Evolutionary conservation across 2,329 filamentous ascomycete genomes (phyloP).

Genomic region (Apiospora arundinis): DNA sequence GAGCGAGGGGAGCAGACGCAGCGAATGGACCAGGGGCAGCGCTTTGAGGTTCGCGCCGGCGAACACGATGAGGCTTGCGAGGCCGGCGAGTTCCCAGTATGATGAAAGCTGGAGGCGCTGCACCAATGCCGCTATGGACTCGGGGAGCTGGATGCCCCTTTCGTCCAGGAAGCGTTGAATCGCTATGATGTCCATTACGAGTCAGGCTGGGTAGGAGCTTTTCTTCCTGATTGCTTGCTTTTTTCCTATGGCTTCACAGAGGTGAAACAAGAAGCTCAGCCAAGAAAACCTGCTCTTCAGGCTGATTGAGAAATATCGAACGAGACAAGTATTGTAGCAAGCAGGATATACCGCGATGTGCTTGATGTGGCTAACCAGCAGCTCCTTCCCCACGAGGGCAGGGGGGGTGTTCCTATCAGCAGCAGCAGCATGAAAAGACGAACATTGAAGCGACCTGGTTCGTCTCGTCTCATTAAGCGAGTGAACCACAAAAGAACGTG

Average conservation of each 20-base stretch:
- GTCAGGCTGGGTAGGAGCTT: no score
- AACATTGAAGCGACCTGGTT: background rate
- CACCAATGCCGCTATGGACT: background rate
- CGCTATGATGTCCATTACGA: background rate
- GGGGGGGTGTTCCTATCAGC: background rate
- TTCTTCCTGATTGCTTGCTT: background rate
- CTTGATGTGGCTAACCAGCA: no score
- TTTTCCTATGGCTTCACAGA: background rate
- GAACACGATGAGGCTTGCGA: background rate
- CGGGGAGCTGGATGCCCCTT: background rate
- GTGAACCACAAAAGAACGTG: background rate
- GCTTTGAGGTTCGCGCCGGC: constrained; percentile 12
- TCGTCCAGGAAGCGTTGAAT: background rate
- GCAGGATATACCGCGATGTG: no score
- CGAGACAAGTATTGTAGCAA: no score
- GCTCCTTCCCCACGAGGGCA: background rate
- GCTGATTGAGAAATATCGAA: no score
- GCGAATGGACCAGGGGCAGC: constrained; percentile 1
- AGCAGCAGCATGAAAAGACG: no score
- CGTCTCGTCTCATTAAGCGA: background rate
- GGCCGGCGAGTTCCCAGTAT: background rate
- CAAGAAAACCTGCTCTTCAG: background rate
- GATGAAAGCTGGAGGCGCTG: background rate
- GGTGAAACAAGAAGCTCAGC: background rate
- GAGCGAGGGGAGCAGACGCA: background rate